Base-by-base conservation (phyloP, 306 rosid genomes). In the Oemleria cerasiformis region DNA sequence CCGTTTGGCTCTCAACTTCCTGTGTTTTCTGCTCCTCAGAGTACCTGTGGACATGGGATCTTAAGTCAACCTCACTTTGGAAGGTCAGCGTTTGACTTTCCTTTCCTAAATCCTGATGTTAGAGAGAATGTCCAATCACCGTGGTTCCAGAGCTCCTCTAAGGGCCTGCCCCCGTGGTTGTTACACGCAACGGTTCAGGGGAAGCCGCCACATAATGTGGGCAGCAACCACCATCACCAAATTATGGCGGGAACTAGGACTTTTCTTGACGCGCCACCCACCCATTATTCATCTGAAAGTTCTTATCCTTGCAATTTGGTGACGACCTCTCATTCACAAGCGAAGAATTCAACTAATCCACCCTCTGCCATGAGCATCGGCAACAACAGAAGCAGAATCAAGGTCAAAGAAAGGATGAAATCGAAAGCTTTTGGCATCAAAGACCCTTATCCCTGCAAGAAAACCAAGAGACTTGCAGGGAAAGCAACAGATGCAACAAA, bases 31-130 rank as follows among this genome's bases (percentile, higher is more conserved):
- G 49, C 75, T 73, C 73, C 84, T 71, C 81, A 75, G 76, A 73
- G 65, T 80, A 77, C 66, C 38, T 58, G 73, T 62, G 82, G 74
- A 76, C 71, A 67, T 58, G 43, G 78, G 21, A 51, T 73, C 63
- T 73, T 78, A 75, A 80, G 79, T 71, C 75, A 62, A 39, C 86
- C 87, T 48, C 84, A 55, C 66, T 77, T 74, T 44, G 45, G 81
- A 41, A 83, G 87, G 69, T 76, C 87, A 54, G 78, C 84, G 69
- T 81, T 83, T 4, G 88, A 78, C 56, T 89, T 89, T 74, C 95
- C 97, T 73, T 89, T 89, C 84, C 73, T 87, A 78, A 83, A 81
- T 76, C 87, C 88, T 11, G 81, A 79, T 71, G 74, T 70, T 68
- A 73, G 83, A 74, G 92, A 80, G 45, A 79, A 77, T 59, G 81